Evolutionary conservation across 768 basidiomycete genomes (phyloP).

Genomic region (Boletus barrowsii): DNA sequence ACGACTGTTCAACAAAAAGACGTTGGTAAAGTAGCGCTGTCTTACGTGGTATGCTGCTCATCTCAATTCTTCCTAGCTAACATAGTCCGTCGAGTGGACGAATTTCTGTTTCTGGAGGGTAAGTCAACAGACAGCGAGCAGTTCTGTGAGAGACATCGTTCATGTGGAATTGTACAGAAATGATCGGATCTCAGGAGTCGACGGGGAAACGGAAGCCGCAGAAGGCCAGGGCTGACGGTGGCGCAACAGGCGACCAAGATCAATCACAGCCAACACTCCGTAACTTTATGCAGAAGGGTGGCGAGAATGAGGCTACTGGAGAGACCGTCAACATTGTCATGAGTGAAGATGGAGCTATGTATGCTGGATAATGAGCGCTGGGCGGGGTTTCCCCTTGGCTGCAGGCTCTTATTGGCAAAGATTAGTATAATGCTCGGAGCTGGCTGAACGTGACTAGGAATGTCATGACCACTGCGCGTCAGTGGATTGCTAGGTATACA

Average conservation of each 20-base stretch:
- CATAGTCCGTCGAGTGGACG: constrained; percentile 63
- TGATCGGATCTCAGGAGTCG: constrained; percentile 54
- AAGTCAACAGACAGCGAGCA: not conserved
- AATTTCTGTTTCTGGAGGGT: constrained; percentile 81
- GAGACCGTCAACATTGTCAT: constrained; percentile 40
- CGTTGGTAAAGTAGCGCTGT: constrained; percentile 51
- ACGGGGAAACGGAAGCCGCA: constrained; percentile 42
- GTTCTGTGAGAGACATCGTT: not conserved
- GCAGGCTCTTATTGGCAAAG: no score
- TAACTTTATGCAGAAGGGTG: constrained; percentile 41
- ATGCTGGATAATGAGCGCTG: constrained; percentile 27
- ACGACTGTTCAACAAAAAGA: constrained; percentile 77
- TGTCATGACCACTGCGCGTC: no score
- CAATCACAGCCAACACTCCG: constrained; percentile 42
- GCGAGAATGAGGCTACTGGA: constrained; percentile 21
- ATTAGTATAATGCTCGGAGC: no score
- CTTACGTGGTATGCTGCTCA: not conserved
- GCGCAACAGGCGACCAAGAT: constrained; percentile 16
- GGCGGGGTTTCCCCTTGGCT: no score
- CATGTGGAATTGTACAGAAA: constrained; percentile 38
- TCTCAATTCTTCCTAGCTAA: constrained; percentile 40
- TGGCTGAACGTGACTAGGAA: no score
- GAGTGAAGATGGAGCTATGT: constrained; percentile 65
- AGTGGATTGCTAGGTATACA: no score
- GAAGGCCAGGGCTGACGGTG: constrained; percentile 26